Conservation (phyloP, 179 eudicot species). For the Beta corolliflora region DNA sequence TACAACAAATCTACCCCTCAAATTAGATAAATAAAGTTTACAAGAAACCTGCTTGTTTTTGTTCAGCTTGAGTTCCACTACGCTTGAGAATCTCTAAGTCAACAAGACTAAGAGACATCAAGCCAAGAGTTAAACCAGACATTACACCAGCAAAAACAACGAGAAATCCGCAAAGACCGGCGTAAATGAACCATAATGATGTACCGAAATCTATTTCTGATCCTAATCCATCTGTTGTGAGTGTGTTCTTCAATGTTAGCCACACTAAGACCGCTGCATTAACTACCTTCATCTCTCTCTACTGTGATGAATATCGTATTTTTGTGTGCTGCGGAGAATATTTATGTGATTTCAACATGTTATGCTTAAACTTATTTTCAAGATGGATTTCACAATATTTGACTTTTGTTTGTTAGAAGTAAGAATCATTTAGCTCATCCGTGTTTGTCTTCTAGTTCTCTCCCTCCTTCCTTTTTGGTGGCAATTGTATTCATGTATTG, state of each 20-base stretch:
- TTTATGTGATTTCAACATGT: not conserved
- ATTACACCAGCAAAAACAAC: constrained; percentile 85
- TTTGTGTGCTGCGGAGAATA: not conserved
- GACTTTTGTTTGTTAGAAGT: no score
- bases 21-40: no score
- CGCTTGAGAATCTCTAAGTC: constrained; percentile 87
- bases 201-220: constrained; percentile 66
- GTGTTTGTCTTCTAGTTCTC: no score
- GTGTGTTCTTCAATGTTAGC: constrained; percentile 19
- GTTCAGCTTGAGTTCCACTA: constrained; percentile 67
- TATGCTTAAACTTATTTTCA: no score
- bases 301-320: no score
- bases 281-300: constrained; percentile 29
- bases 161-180: constrained; percentile 57
- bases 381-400: no score
- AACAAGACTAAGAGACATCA: constrained; percentile 89
- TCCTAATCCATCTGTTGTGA: constrained; percentile 17
- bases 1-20: no score
- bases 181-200: constrained; percentile 69
- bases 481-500: no score
- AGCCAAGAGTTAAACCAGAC: constrained; percentile 87
- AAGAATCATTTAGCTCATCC: no score
- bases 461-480: no score
- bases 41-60: constrained; percentile 72
- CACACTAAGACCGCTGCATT: constrained; percentile 40